Percentiles rank a stretch among this genome's conserved stretches.
These are phyloP conservation scores for Lodderomyces elongisporus DNA, from an alignment of 1,139 yeast genomes.

Conservation along the genomic window DNA sequence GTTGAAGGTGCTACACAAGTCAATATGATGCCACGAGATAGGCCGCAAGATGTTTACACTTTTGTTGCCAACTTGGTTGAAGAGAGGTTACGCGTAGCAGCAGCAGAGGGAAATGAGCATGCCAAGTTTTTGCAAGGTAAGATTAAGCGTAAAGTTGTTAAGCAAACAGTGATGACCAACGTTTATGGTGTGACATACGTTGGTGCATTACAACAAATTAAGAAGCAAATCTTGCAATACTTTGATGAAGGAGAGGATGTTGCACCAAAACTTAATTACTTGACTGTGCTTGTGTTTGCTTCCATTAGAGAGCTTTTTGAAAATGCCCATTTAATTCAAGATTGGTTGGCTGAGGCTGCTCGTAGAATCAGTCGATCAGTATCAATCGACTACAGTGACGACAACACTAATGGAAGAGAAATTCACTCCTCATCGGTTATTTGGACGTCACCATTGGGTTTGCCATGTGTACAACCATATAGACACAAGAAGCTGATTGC, in stretches of 20 bases:
- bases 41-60: conserved; percentile 88
- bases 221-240: conserved; percentile 50
- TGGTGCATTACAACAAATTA: conserved; percentile 89
- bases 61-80: conserved; percentile 76
- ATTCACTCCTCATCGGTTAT: conserved; percentile 79
- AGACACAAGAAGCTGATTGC: conserved; percentile 61
- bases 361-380: conserved; percentile 74
- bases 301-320: conserved; percentile 82
- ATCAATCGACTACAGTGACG: conserved; percentile 46
- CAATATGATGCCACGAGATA: conserved; percentile 73
- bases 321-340: conserved; percentile 94
- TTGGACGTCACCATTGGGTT: conserved; percentile 95
- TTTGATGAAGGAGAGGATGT: conserved; percentile 38
- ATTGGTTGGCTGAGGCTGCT: conserved; percentile 91
- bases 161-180: conserved; percentile 97
- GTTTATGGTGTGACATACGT: conserved; percentile 96
- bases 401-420: conserved; percentile 18
- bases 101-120: conserved; percentile 46
- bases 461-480: conserved; percentile 95
- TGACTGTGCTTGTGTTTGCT: conserved; percentile 74
- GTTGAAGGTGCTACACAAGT: conserved; percentile 92
- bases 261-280: conserved; percentile 52
- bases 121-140: conserved; percentile 56
- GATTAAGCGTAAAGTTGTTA: conserved; percentile 81
- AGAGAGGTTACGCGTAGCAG: conserved; percentile 55